Evolutionary conservation across 2,329 filamentous ascomycete genomes (phyloP).

Genomic region (Claviceps sp.): DNA sequence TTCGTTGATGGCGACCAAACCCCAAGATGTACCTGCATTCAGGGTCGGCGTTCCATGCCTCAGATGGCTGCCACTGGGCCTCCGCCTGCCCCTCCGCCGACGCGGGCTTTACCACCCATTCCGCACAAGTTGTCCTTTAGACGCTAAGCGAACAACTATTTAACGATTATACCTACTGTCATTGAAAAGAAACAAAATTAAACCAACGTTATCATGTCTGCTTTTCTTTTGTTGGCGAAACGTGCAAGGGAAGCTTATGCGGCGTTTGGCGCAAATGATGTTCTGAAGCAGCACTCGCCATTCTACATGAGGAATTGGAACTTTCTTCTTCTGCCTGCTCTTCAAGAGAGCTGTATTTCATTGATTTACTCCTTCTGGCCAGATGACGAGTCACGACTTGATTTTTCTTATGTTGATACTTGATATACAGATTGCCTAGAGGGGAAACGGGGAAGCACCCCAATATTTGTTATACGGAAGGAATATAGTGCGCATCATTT

Average conservation of each 20-base stretch:
- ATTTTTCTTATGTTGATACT: background rate
- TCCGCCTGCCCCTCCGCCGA: conserved; percentile 41
- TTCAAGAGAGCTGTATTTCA: background rate
- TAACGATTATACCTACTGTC: no score
- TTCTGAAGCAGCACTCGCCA: no score
- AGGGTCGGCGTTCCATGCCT: conserved; percentile 35
- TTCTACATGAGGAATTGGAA: background rate
- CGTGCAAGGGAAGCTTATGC: no score
- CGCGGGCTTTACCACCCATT: conserved; percentile 39
- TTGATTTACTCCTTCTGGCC: background rate
- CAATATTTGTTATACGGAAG: background rate
- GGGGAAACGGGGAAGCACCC: background rate
- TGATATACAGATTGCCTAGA: background rate
- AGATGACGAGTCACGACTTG: background rate
- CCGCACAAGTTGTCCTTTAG: conserved; percentile 20
- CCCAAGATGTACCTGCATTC: conserved; percentile 11
- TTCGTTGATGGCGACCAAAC: conserved; percentile 11
- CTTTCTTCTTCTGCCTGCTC: background rate
- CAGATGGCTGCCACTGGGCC: conserved; percentile 34
- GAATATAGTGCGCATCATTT: background rate
- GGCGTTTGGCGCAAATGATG: no score
- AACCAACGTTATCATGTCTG: background rate
- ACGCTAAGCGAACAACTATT: background rate
- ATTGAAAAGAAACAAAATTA: background rate
- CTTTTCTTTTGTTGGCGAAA: no score